phyloP scores from a whole-genome alignment of 2,329 filamentous ascomycete species.

The Colletotrichum tabaci region DNA sequence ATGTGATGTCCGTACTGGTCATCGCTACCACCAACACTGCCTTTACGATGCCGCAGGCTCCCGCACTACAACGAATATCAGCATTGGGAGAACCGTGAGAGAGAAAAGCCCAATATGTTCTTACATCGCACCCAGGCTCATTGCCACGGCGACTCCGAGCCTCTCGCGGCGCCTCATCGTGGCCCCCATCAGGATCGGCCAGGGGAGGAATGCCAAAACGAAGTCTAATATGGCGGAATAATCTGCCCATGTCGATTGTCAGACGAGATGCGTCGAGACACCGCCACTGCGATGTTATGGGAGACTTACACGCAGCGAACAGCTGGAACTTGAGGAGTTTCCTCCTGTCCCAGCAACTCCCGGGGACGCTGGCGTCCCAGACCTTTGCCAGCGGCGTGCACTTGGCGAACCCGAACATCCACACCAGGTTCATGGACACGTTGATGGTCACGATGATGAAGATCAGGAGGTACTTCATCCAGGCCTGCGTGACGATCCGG shows the following conservation, averaged over 20 bases:
- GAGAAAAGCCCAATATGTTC: background rate
- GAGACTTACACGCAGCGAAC: slow-evolving; percentile 51
- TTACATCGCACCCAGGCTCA: slow-evolving; percentile 54
- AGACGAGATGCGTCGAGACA: background rate
- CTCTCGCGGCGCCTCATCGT: slow-evolving; percentile 51
- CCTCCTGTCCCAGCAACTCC: slow-evolving; percentile 50
- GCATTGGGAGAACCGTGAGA: background rate
- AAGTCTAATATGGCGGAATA: slow-evolving; percentile 54
- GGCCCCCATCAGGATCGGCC: slow-evolving; percentile 53
- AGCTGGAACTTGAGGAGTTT: slow-evolving; percentile 49
- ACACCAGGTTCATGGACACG: slow-evolving; percentile 47
- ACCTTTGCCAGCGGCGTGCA: slow-evolving; percentile 50
- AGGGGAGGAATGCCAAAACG: slow-evolving; percentile 52
- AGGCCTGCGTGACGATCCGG: slow-evolving; percentile 45
- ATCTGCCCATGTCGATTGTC: slow-evolving; percentile 43
- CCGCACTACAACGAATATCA: slow-evolving; percentile 46
- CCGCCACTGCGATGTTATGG: fast-evolving
- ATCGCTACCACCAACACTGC: slow-evolving; percentile 51
- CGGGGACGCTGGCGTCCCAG: slow-evolving; percentile 46
- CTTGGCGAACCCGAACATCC: slow-evolving; percentile 53
- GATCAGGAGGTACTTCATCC: slow-evolving; percentile 47
- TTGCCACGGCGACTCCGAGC: slow-evolving; percentile 53
- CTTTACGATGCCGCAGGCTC: slow-evolving; percentile 53
- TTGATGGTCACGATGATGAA: slow-evolving; percentile 47
- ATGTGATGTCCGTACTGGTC: slow-evolving; percentile 52